Percentiles rank a stretch among this genome's conserved stretches.
Evolutionary conservation across 1,284 basidiomycete genomes (phyloP).

Genomic region (Ceraceosorus bombacis): DNA sequence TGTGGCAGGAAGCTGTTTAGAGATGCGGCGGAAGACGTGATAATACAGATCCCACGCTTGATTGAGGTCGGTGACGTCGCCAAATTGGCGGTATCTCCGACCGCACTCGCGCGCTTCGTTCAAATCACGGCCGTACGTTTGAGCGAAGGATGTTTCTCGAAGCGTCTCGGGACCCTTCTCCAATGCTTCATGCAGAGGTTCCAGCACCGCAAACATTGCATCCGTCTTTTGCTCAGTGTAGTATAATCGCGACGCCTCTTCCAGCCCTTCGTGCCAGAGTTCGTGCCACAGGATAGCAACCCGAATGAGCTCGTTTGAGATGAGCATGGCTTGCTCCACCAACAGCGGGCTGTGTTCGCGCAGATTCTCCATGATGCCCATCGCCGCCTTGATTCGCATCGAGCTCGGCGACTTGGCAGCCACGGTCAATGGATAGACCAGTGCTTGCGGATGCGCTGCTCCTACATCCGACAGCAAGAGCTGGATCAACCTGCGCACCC

Average conservation of each 20-base stretch:
- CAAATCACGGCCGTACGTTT: constrained; percentile 88
- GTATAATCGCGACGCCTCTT: constrained; percentile 93
- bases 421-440: constrained; percentile 96
- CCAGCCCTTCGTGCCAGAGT: constrained; percentile 95
- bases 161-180: constrained; percentile 94
- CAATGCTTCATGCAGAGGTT: constrained; percentile 87
- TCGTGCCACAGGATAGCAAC: constrained; percentile 99
- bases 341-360: constrained; percentile 80
- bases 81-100: constrained; percentile 73
- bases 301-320: constrained; percentile 90
- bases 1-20: constrained; percentile 83
- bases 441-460: constrained; percentile 90
- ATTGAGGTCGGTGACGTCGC: constrained; percentile 79
- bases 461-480: constrained; percentile 85
- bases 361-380: constrained; percentile 87
- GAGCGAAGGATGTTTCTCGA: constrained; percentile 88
- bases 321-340: constrained; percentile 83
- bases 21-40: constrained; percentile 86
- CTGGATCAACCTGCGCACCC: constrained; percentile 83
- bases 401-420: constrained; percentile 90
- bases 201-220: constrained; percentile 90
- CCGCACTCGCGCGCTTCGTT: constrained; percentile 90
- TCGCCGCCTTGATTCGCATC: constrained; percentile 73
- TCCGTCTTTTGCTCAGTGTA: constrained; percentile 98
- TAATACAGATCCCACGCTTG: constrained; percentile 99